phyloP scores from a whole-genome alignment of 2,329 filamentous ascomycete genomes.

The Aspergillus sclerotialis region DNA sequence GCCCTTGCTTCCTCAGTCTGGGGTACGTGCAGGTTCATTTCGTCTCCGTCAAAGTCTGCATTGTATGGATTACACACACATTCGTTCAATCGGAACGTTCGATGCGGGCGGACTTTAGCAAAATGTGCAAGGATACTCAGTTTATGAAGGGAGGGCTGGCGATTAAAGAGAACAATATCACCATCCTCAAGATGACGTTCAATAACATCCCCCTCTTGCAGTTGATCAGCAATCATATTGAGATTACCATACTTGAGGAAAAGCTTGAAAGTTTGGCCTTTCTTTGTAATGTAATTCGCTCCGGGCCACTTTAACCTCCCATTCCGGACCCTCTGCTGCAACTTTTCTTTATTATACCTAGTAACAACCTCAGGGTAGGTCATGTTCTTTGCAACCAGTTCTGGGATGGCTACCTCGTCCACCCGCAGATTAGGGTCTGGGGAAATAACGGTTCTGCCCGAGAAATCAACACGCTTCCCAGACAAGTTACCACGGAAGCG shows the following conservation, averaged over 20 bases:
- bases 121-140: constrained; percentile 96
- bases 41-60: constrained; percentile 96
- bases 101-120: constrained; percentile 87
- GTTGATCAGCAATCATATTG: constrained; percentile 62
- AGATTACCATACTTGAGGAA: constrained; percentile 70
- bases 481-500: constrained; percentile 95
- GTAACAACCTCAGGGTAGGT: constrained; percentile 91
- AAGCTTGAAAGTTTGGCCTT: constrained; percentile 63
- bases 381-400: constrained; percentile 88
- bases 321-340: constrained; percentile 66
- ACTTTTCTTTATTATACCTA: constrained; percentile 74
- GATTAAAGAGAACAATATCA: constrained; percentile 95
- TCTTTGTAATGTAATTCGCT: constrained; percentile 73
- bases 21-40: constrained; percentile 98
- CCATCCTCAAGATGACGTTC: constrained; percentile 93
- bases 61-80: constrained; percentile 99
- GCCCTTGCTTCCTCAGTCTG: constrained; percentile 95
- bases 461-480: constrained; percentile 98
- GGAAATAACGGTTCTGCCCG: constrained; percentile 92
- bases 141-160: constrained; percentile 95
- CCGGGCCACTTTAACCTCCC: constrained; percentile 78
- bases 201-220: constrained; percentile 79
- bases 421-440: constrained; percentile 92
- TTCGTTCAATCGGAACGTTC: constrained; percentile 94
- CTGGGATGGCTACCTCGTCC: constrained; percentile 86